Conservation (phyloP, 495 filamentous ascomycete genomes). For the Baudoinia panamericana region DNA sequence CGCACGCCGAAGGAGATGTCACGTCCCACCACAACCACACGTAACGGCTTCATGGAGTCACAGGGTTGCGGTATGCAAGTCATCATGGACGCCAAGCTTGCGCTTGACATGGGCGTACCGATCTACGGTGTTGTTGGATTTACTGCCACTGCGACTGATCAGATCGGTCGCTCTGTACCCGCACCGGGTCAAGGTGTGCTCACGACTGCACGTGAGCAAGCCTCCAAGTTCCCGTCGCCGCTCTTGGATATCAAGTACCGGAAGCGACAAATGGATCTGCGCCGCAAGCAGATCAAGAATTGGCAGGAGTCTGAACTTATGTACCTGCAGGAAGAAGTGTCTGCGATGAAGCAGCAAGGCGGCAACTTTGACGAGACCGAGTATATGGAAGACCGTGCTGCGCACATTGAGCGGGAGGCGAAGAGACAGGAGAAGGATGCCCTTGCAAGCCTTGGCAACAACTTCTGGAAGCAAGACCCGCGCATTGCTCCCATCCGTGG, state of each 20-base stretch:
- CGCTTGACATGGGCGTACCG: constrained; percentile 95
- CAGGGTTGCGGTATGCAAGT: constrained; percentile 97
- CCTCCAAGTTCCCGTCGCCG: constrained; percentile 83
- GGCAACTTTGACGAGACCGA: constrained; percentile 60
- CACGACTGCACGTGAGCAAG: constrained; percentile 87
- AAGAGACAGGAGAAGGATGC: constrained; percentile 82
- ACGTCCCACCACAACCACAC: constrained; percentile 85
- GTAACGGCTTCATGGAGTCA: constrained; percentile 98
- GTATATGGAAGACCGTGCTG: constrained; percentile 72
- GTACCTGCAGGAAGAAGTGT: constrained; percentile 80
- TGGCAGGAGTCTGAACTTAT: constrained; percentile 93
- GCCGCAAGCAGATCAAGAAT: constrained; percentile 79
- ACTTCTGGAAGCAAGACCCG: constrained; percentile 93
- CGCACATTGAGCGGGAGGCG: constrained; percentile 82
- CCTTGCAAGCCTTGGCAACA: constrained; percentile 81
- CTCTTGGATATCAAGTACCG: constrained; percentile 95
- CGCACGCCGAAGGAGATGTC: constrained; percentile 97
- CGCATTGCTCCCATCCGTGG: constrained; percentile 90
- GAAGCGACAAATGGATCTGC: constrained; percentile 81
- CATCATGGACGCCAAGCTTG: constrained; percentile 93
- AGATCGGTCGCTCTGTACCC: constrained; percentile 94
- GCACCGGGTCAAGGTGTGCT: constrained; percentile 94
- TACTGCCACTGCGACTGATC: constrained; percentile 96
- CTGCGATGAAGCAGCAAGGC: constrained; percentile 76
- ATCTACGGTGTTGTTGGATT: constrained; percentile 91